Percentiles rank a stretch among this genome's conserved stretches.
Evolutionary conservation across 768 basidiomycete genomes (phyloP).

Genomic region (Trametes elegans): DNA sequence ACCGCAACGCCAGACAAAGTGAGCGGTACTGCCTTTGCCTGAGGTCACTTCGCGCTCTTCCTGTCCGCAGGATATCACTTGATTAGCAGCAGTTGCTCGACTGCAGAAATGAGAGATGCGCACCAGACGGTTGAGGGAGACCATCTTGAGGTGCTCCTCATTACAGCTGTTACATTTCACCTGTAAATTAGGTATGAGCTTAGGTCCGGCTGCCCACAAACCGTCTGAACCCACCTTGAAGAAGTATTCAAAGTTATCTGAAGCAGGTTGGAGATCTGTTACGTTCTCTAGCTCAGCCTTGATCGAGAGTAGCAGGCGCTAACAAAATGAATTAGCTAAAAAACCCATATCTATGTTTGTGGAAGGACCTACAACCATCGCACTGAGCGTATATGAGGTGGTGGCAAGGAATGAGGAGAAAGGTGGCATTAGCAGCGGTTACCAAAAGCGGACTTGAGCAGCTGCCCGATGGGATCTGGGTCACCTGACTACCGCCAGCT

Average conservation of each 20-base stretch:
- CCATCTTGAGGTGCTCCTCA: slow-evolving; percentile 69
- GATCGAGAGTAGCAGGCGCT: slow-evolving; percentile 66
- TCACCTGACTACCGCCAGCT: slow-evolving; percentile 12
- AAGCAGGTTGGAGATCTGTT: slow-evolving; percentile 63
- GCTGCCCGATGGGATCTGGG: slow-evolving; percentile 11
- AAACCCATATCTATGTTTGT: not conserved
- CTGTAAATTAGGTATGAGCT: slow-evolving; percentile 32
- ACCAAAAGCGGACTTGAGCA: not conserved
- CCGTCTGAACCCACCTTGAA: slow-evolving; percentile 57
- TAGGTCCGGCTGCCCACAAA: not conserved
- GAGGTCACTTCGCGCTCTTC: slow-evolving; percentile 65
- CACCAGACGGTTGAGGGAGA: slow-evolving; percentile 72
- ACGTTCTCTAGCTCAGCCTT: slow-evolving; percentile 82
- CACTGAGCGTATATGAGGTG: not conserved
- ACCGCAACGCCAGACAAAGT: slow-evolving; percentile 82
- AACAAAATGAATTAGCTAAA: not conserved
- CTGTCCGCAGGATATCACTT: slow-evolving; percentile 33
- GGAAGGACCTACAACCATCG: slow-evolving; percentile 19
- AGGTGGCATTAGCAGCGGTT: not conserved
- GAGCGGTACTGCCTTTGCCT: slow-evolving; percentile 64
- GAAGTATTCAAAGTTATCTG: slow-evolving; percentile 73
- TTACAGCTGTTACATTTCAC: slow-evolving; percentile 81
- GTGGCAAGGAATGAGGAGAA: not conserved
- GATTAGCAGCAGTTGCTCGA: not conserved
- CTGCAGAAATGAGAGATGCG: not conserved